Percentiles rank a stretch among this genome's conserved stretches.
Evolutionary conservation across 1,284 basidiomycete species (phyloP).

Genomic region (Sanghuangporus baumii): DNA sequence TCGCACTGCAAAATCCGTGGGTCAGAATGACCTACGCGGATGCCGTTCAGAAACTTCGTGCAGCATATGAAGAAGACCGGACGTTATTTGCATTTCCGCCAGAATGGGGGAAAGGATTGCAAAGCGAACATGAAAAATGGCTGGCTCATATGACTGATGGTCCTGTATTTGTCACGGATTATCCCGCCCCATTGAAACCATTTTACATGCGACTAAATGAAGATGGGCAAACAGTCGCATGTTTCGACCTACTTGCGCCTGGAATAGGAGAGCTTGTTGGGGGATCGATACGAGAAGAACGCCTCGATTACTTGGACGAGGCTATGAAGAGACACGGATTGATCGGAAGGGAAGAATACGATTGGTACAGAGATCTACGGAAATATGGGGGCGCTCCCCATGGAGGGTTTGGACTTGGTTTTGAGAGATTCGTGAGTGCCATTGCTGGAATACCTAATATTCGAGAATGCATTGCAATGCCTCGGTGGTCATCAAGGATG

Average conservation of each 20-base stretch:
- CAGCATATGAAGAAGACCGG: constrained; percentile 25
- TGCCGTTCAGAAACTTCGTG: constrained; percentile 59
- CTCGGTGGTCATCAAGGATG: constrained; percentile 82
- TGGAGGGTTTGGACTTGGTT: constrained; percentile 91
- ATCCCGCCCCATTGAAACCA: constrained; percentile 79
- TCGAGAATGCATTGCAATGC: constrained; percentile 86
- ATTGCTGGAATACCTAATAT: constrained; percentile 81
- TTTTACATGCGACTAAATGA: constrained; percentile 90
- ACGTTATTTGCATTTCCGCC: constrained; percentile 52
- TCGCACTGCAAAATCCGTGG: constrained; percentile 43
- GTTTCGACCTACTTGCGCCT: constrained; percentile 93
- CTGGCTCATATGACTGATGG: constrained; percentile 66
- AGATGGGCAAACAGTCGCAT: constrained; percentile 63
- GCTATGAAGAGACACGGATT: constrained; percentile 46
- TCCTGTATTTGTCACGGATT: constrained; percentile 91
- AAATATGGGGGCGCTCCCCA: constrained; percentile 81
- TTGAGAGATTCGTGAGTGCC: constrained; percentile 84
- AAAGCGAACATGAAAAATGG: constrained; percentile 92
- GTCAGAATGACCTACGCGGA: constrained; percentile 76
- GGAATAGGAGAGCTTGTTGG: constrained; percentile 87
- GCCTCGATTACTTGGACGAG: constrained; percentile 47
- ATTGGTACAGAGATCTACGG: constrained; percentile 84
- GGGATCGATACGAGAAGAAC: constrained; percentile 87
- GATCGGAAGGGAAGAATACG: constrained; percentile 52
- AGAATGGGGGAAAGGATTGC: constrained; percentile 66